phyloP scores from a whole-genome alignment of 2,329 filamentous ascomycete genomes.

The Cercospora sesami region DNA sequence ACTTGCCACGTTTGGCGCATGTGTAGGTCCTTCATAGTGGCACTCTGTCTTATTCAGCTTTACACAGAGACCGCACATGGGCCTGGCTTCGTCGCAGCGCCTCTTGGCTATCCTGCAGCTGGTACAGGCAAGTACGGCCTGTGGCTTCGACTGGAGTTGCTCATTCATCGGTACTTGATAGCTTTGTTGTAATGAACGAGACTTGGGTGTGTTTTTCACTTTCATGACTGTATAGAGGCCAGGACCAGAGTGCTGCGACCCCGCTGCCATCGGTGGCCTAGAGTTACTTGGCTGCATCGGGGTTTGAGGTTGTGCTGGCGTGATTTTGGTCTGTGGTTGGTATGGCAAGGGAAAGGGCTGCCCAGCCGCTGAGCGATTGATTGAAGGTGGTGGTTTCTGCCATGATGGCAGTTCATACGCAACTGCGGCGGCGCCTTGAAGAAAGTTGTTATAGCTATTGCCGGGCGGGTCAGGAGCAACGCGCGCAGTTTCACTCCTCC shows the following conservation, averaged over 20 bases:
- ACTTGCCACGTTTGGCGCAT: neutral
- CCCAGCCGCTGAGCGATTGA: conserved; percentile 8
- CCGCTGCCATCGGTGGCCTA: conserved; percentile 5
- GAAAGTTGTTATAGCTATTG: conserved; percentile 7
- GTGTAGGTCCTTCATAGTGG: conserved; percentile 14
- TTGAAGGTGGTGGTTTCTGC: conserved; percentile 29
- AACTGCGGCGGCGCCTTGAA: conserved; percentile 23
- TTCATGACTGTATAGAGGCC: conserved; percentile 34
- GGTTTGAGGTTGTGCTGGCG: neutral
- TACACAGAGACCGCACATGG: conserved; percentile 21
- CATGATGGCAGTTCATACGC: conserved; percentile 34
- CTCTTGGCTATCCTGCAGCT: conserved; percentile 15
- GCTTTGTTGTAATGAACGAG: conserved; percentile 9
- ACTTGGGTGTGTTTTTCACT: conserved; percentile 1
- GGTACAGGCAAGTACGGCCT: conserved; percentile 13
- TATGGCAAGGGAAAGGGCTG: conserved; percentile 30
- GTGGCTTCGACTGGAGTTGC: neutral
- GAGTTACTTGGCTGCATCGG: conserved; percentile 3
- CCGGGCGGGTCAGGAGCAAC: conserved; percentile 10
- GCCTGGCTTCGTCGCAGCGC: conserved; percentile 24
- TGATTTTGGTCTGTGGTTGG: conserved; percentile 20
- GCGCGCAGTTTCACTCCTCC: conserved; percentile 29
- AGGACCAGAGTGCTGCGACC: conserved; percentile 16
- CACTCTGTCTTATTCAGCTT: conserved; percentile 18
- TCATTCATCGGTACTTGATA: conserved; percentile 7